Evolutionary conservation across 1,139 yeast species (phyloP).

Genomic region (Citeromyces siamensis): DNA sequence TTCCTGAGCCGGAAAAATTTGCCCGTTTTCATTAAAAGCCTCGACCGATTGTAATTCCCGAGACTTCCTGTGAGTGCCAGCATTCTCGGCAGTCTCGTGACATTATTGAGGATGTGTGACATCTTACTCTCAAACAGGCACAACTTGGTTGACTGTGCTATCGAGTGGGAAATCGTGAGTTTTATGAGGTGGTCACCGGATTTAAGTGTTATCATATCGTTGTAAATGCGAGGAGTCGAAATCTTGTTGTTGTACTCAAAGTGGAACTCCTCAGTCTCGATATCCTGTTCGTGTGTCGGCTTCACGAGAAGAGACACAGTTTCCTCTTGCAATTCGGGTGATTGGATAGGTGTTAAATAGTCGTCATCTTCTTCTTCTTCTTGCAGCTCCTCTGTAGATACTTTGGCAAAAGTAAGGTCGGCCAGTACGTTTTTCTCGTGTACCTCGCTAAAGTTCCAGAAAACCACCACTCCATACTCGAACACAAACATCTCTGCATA

Average conservation of each 20-base stretch:
- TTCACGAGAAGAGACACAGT: slow-evolving; percentile 40
- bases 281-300: slow-evolving; percentile 80
- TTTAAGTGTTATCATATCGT: slow-evolving; percentile 85
- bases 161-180: slow-evolving; percentile 88
- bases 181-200: slow-evolving; percentile 91
- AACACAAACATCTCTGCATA: slow-evolving; percentile 90
- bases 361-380: slow-evolving; percentile 16
- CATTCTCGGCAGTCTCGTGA: slow-evolving; percentile 78
- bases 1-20: slow-evolving; percentile 80
- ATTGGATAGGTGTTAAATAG: slow-evolving; percentile 10
- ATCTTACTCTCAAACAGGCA: slow-evolving; percentile 87
- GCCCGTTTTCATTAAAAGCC: slow-evolving; percentile 72
- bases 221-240: slow-evolving; percentile 80
- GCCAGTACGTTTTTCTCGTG: slow-evolving; percentile 93
- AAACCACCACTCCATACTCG: slow-evolving; percentile 88
- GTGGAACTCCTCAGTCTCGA: slow-evolving; percentile 91
- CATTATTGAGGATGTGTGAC: slow-evolving; percentile 73
- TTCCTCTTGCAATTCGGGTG: neutral
- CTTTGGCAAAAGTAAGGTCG: slow-evolving; percentile 72
- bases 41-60: slow-evolving; percentile 76
- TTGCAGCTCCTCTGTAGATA: slow-evolving; percentile 18
- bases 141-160: slow-evolving; percentile 90
- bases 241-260: slow-evolving; percentile 79
- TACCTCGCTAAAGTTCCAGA: slow-evolving; percentile 89
- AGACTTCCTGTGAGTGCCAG: slow-evolving; percentile 82